These are phyloP conservation scores for Hyaloscypha finlandica DNA, from an alignment of 495 filamentous ascomycete genomes.

Conservation along the genomic window DNA sequence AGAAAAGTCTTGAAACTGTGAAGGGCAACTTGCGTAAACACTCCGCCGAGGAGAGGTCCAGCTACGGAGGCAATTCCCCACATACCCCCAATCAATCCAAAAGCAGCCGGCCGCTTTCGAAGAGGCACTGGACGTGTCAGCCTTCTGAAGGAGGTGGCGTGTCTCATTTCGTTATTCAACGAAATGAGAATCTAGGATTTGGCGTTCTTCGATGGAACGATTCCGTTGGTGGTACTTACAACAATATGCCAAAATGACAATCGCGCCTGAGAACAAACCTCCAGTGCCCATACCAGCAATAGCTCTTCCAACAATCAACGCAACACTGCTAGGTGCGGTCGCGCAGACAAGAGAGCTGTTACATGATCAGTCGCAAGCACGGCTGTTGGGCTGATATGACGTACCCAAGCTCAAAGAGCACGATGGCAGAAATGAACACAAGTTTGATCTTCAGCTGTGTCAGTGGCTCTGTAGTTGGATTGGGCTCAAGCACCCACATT, in stretches of 20 bases:
- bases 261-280: slow-evolving; percentile 52
- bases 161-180: not conserved
- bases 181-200: not conserved
- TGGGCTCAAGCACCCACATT: slow-evolving; percentile 31
- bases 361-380: not conserved
- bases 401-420: slow-evolving; percentile 59
- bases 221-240: slow-evolving; percentile 14
- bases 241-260: slow-evolving; percentile 36
- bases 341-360: slow-evolving; percentile 60
- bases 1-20: not conserved
- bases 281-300: slow-evolving; percentile 61
- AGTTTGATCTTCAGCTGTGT: slow-evolving; percentile 34
- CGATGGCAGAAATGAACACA: slow-evolving; percentile 49
- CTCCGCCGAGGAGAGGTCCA: slow-evolving; percentile 58
- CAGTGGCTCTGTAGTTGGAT: slow-evolving; percentile 32
- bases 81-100: slow-evolving; percentile 79
- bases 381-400: slow-evolving; percentile 20
- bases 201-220: not conserved
- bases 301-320: slow-evolving; percentile 64
- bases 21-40: slow-evolving; percentile 39
- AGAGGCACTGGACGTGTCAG: slow-evolving; percentile 59
- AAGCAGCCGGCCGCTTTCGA: slow-evolving; percentile 66
- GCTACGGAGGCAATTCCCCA: slow-evolving; percentile 79
- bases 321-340: slow-evolving; percentile 55
- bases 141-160: not conserved